These are phyloP conservation scores for Lantana camara DNA, from an alignment of 257 asterid species.

Conservation along the genomic window DNA sequence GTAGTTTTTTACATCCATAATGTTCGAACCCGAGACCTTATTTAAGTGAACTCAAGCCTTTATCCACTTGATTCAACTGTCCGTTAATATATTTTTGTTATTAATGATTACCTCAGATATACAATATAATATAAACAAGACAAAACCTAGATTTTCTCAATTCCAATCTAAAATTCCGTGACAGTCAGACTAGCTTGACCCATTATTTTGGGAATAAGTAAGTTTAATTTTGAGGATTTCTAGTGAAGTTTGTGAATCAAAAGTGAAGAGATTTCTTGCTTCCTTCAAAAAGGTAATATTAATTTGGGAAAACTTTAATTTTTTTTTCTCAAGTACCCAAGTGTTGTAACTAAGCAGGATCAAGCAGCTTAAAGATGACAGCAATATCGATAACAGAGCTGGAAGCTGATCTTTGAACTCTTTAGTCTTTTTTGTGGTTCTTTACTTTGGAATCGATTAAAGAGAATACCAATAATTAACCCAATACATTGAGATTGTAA, in stretches of 20 bases:
- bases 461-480: constrained; percentile 9
- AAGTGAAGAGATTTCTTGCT: background rate
- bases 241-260: background rate
- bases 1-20: too few species aligned
- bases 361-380: constrained; percentile 22
- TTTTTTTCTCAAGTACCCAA: background rate
- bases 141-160: too few species aligned
- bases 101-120: too few species aligned
- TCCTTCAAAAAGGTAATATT: background rate
- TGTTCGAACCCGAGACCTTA: too few species aligned
- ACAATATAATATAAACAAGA: too few species aligned
- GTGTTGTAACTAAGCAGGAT: background rate
- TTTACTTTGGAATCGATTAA: constrained; percentile 40
- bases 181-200: too few species aligned
- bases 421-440: too few species aligned
- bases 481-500: constrained; percentile 26
- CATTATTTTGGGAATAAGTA: too few species aligned
- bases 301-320: background rate
- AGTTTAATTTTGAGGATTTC: background rate
- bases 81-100: too few species aligned
- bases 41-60: too few species aligned
- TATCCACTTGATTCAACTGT: too few species aligned
- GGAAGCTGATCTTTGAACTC: constrained; percentile 35
- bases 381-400: constrained; percentile 28
- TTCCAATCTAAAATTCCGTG: too few species aligned